Evolutionary conservation across 345 rosid species (phyloP).

Genomic region (Salix suchowensis): DNA sequence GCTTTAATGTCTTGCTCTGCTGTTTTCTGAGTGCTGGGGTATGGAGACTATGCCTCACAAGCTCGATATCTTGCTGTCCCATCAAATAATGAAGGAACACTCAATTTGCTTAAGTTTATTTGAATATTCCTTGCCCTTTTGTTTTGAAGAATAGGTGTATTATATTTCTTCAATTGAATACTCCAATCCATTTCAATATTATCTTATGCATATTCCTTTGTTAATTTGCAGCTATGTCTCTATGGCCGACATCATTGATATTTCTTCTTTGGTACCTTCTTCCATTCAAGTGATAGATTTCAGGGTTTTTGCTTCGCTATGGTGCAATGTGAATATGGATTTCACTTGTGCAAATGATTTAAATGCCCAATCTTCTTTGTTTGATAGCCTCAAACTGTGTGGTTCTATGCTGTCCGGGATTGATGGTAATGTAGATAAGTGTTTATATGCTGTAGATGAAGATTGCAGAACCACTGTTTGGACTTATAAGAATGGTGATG

Average conservation of each 20-base stretch:
- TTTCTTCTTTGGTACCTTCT: conserved; percentile 58
- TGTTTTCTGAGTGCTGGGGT: background rate
- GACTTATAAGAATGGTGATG: conserved; percentile 54
- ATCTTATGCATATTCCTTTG: background rate
- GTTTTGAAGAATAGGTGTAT: background rate
- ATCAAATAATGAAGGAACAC: background rate
- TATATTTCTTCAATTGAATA: background rate
- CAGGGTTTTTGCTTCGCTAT: conserved; percentile 64
- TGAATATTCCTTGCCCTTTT: background rate
- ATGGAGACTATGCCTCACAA: background rate
- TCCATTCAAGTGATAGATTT: conserved; percentile 67
- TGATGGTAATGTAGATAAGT: conserved; percentile 53
- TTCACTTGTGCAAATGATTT: conserved; percentile 38
- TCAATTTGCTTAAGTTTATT: background rate
- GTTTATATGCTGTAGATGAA: conserved; percentile 63
- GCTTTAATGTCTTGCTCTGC: background rate
- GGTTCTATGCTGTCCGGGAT: conserved; percentile 61
- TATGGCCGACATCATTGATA: conserved; percentile 73
- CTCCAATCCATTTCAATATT: background rate
- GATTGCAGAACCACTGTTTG: conserved; percentile 88
- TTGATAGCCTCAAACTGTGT: conserved; percentile 58
- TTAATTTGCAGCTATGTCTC: conserved; percentile 61
- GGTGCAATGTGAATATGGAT: conserved; percentile 55
- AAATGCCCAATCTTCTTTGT: conserved; percentile 23
- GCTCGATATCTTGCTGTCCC: background rate